phyloP scores from a whole-genome alignment of 2,329 filamentous ascomycete genomes.

The Phialophora tarda region DNA sequence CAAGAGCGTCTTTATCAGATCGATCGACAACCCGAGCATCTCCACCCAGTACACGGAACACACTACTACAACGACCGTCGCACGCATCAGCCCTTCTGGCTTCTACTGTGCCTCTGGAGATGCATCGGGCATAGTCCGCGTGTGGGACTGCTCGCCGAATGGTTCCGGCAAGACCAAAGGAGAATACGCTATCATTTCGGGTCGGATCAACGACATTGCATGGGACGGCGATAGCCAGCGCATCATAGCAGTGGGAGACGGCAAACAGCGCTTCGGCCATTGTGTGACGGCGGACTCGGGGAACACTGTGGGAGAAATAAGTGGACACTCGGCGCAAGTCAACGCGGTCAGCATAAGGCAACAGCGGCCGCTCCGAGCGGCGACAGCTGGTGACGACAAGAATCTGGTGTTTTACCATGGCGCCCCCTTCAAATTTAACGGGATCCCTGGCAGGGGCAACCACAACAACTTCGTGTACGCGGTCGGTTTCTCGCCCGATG shows the following conservation, averaged over 20 bases:
- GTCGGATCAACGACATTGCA: conserved; percentile 92
- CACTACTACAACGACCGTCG: conserved; percentile 85
- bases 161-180: conserved; percentile 78
- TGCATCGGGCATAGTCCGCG: conserved; percentile 78
- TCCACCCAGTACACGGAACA: conserved; percentile 92
- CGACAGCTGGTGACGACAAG: conserved; percentile 88
- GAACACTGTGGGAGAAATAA: conserved; percentile 93
- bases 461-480: conserved; percentile 91
- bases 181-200: conserved; percentile 92
- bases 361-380: conserved; percentile 87
- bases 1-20: conserved; percentile 95
- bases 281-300: conserved; percentile 95
- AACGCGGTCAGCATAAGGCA: conserved; percentile 90
- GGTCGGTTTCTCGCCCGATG: conserved; percentile 88
- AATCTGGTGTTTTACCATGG: conserved; percentile 92
- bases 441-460: conserved; percentile 66
- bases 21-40: conserved; percentile 84
- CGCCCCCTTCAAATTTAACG: conserved; percentile 94
- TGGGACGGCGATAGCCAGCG: conserved; percentile 98
- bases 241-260: conserved; percentile 93
- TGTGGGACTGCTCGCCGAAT: conserved; percentile 88
- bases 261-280: conserved; percentile 89
- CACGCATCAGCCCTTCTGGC: conserved; percentile 89
- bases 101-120: conserved; percentile 96
- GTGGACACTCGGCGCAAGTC: conserved; percentile 86